Evolutionary conservation across 164 flowering plant genomes (phyloP).

Genomic region (Magnolia changhungtana): DNA sequence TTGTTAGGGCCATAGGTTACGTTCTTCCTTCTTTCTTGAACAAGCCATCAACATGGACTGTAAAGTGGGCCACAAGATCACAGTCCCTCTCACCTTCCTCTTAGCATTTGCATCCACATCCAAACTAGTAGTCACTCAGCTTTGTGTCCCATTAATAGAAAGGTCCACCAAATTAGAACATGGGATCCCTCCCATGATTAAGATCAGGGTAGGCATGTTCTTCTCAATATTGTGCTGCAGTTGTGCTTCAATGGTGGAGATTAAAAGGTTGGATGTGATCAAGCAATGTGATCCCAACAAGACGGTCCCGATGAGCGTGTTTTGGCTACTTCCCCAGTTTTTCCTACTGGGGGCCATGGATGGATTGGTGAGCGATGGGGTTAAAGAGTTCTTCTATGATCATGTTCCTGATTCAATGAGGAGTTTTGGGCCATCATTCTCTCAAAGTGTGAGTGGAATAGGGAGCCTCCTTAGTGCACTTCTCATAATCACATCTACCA

Average conservation of each 20-base stretch:
- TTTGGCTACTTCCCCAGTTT: conserved; percentile 27
- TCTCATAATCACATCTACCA: conserved; percentile 7
- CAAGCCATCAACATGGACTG: conserved; percentile 23
- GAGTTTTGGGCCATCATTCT: conserved; percentile 12
- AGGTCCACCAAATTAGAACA: conserved; percentile 1
- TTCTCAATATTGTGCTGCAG: conserved; percentile 22
- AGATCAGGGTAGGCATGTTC: conserved; percentile 23
- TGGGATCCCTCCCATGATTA: conserved; percentile 10
- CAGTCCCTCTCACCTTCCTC: conserved; percentile 16
- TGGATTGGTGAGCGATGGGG: conserved; percentile 16
- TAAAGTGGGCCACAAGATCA: not conserved
- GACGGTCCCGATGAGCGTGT: conserved; percentile 16
- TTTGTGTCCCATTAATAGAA: conserved; percentile 5
- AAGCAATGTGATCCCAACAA: conserved; percentile 6
- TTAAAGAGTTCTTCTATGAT: conserved; percentile 16
- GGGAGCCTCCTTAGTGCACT: conserved; percentile 19
- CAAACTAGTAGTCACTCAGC: not conserved
- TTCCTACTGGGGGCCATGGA: conserved; percentile 18
- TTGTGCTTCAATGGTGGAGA: conserved; percentile 20
- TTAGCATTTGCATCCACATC: conserved; percentile 2
- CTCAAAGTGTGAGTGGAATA: conserved; percentile 16
- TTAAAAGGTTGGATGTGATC: conserved; percentile 6
- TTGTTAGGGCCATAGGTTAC: conserved; percentile 22
- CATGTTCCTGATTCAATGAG: conserved; percentile 20
- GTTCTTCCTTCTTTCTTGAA: conserved; percentile 23